A percentile compares a stretch with the other conserved stretches of the same genome.
phyloP scores from a whole-genome alignment of 768 basidiomycete genomes.

The Mycena filopes region DNA sequence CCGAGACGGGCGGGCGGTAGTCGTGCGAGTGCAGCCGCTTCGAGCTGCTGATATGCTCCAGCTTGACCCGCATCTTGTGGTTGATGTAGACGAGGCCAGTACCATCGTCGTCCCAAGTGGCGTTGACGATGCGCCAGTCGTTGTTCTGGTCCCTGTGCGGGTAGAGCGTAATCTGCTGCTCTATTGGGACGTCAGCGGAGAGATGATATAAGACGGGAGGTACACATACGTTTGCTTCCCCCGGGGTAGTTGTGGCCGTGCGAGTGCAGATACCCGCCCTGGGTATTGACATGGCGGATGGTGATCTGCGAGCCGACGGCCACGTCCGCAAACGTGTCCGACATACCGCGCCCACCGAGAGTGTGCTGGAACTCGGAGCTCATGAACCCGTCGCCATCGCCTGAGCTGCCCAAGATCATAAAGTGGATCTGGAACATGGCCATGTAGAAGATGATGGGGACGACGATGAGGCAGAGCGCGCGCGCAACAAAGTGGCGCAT shows the following conservation, averaged over 20 bases:
- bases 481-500: slow-evolving; percentile 88
- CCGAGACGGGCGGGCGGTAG: slow-evolving; percentile 91
- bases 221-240: slow-evolving; percentile 83
- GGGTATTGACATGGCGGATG: slow-evolving; percentile 93
- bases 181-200: slow-evolving; percentile 52
- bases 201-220: background rate
- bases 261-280: slow-evolving; percentile 99
- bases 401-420: slow-evolving; percentile 85
- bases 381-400: slow-evolving; percentile 99
- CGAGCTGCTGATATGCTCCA: slow-evolving; percentile 82
- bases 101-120: slow-evolving; percentile 68
- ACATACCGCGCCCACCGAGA: slow-evolving; percentile 88
- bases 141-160: slow-evolving; percentile 99
- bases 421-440: slow-evolving; percentile 97
- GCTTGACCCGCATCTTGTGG: slow-evolving; percentile 76
- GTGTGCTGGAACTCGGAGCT: slow-evolving; percentile 99
- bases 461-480: slow-evolving; percentile 86
- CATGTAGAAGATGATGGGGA: slow-evolving; percentile 95
- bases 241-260: slow-evolving; percentile 90
- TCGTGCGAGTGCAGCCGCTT: slow-evolving; percentile 97
- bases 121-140: slow-evolving; percentile 87
- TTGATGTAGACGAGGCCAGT: slow-evolving; percentile 62
- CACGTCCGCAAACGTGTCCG: slow-evolving; percentile 93
- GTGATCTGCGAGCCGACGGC: slow-evolving; percentile 85
- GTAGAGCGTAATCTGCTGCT: slow-evolving; percentile 99